phyloP scores from a whole-genome alignment of 805 yeast genomes.

The Sungouiozyma intestinalis region DNA sequence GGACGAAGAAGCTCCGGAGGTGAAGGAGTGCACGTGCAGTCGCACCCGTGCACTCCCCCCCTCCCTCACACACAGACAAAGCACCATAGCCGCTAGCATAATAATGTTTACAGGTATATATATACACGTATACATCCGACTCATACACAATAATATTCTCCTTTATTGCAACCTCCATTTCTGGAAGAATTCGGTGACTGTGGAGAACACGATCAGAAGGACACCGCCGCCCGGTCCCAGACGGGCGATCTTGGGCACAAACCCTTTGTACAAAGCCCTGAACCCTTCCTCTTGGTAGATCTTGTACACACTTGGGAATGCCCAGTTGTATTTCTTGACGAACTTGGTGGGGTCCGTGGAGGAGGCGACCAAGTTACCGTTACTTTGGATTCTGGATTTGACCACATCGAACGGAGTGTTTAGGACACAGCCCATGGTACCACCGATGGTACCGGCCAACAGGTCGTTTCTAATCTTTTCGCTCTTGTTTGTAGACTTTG shows the following conservation, averaged over 20 bases:
- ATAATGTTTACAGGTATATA: no score
- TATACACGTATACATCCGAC: no score
- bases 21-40: no score
- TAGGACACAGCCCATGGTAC: constrained; percentile 88
- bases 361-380: constrained; percentile 1
- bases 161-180: constrained; percentile 15
- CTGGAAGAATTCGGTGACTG: constrained; percentile 90
- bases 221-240: constrained; percentile 99
- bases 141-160: background rate
- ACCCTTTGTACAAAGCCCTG: constrained; percentile 86
- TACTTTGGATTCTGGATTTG: constrained; percentile 85
- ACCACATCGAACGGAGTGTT: constrained; percentile 98
- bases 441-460: constrained; percentile 91
- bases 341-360: constrained; percentile 53
- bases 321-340: constrained; percentile 84
- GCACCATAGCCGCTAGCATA: no score
- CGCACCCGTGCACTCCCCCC: no score
- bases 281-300: constrained; percentile 85
- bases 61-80: no score
- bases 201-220: constrained; percentile 88
- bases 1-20: constrained; percentile 47
- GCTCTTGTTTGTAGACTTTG: constrained; percentile 58
- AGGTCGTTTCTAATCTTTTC: constrained; percentile 80
- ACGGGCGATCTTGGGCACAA: constrained; percentile 92
- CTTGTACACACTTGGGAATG: constrained; percentile 63